Percentiles rank a stretch among this genome's conserved stretches.
phyloP scores from a whole-genome alignment of 441 rosid genomes.

The Erodium trifolium region DNA sequence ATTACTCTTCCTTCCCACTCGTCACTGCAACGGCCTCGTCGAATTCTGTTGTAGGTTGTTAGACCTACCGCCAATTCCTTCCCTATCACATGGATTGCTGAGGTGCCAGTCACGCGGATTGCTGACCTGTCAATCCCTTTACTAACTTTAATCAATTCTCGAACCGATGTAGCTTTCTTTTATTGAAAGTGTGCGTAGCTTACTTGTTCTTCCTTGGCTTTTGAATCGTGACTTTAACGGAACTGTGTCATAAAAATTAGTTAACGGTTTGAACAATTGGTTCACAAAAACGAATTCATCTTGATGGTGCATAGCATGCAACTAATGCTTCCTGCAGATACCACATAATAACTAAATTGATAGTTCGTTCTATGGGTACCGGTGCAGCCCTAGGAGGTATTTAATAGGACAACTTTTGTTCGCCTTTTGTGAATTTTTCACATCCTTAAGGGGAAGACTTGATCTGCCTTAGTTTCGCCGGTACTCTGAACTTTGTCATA shows the following conservation, averaged over 20 bases:
- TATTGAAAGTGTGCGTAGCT: too few relatives aligned
- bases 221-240: too few relatives aligned
- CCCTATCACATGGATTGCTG: too few relatives aligned
- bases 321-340: conserved; percentile 1
- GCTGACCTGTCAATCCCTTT: too few relatives aligned
- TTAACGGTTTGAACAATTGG: not conserved
- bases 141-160: too few relatives aligned
- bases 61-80: too few relatives aligned
- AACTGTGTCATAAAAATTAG: not conserved
- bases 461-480: not conserved
- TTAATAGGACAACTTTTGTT: not conserved
- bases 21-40: too few relatives aligned
- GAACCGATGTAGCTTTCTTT: too few relatives aligned
- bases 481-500: not conserved
- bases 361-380: not conserved
- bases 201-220: too few relatives aligned
- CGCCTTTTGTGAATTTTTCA: not conserved
- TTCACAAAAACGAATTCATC: not conserved
- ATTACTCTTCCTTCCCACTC: too few relatives aligned
- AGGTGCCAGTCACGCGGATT: too few relatives aligned
- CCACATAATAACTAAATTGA: not conserved
- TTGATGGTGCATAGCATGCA: not conserved
- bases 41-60: too few relatives aligned
- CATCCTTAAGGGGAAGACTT: not conserved
- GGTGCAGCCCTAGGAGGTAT: not conserved